These are phyloP conservation scores for Suillus fuscotomentosus DNA, from an alignment of 768 basidiomycete genomes.

Conservation along the genomic window DNA sequence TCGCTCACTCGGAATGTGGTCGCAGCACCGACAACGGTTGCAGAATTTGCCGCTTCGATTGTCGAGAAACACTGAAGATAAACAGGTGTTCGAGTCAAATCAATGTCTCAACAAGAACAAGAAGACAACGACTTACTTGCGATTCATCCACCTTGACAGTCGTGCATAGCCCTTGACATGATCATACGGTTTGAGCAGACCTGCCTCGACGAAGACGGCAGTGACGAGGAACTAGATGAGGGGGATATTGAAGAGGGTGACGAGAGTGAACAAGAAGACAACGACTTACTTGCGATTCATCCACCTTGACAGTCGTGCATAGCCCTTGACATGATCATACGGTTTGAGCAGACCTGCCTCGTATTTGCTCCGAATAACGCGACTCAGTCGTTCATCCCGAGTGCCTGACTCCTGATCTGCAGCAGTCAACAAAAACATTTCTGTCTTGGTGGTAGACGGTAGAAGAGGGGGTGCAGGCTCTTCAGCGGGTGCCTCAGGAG, in stretches of 20 bases:
- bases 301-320: constrained; percentile 87
- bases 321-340: constrained; percentile 96
- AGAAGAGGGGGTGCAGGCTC: constrained; percentile 52
- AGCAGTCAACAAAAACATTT: constrained; percentile 87
- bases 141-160: constrained; percentile 92
- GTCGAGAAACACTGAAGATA: constrained; percentile 70
- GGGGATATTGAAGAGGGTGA: no score
- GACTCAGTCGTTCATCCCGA: constrained; percentile 82
- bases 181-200: constrained; percentile 91
- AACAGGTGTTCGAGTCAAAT: not conserved
- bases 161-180: constrained; percentile 95
- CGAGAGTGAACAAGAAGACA: no score
- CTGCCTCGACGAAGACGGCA: no score
- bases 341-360: constrained; percentile 94
- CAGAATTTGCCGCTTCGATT: constrained; percentile 88
- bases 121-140: constrained; percentile 62
- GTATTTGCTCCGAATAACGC: constrained; percentile 95
- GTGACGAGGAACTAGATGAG: no score
- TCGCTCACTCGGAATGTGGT: constrained; percentile 72
- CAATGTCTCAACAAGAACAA: not conserved
- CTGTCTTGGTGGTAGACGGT: constrained; percentile 76
- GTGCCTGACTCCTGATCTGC: constrained; percentile 93
- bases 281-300: no score
- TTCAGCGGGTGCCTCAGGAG: constrained; percentile 29
- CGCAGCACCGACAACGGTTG: constrained; percentile 84